Base-by-base conservation (phyloP, 176 grass and related monocot species). In the Cymbopogon citratus region DNA sequence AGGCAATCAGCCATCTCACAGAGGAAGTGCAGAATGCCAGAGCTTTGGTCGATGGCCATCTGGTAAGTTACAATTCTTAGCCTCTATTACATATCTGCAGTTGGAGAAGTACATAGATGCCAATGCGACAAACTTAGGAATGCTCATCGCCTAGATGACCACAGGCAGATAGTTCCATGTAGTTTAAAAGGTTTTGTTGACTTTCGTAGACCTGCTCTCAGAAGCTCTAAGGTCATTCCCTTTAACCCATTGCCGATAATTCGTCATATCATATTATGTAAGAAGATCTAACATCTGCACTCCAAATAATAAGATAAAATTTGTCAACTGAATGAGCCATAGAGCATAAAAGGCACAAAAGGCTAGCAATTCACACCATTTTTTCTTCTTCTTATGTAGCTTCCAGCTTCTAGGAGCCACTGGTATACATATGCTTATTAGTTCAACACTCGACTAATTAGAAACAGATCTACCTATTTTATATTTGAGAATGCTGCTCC, bases 1-100 rank as follows among this genome's bases (percentile, higher is more conserved):
- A 86, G 85, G 92, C 84, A 82, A 93, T 95, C 61, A 81, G 70
- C 88, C 36, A 93, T 79, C 83, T 94, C 88, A 82, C 79, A 18
- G 89, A 93, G 76, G 89, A 94, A 87, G 80, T 98, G 54, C 92
- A 90, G 84, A 89, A 74, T 88, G 81, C 92, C 33, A 91, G 84
- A 88, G 84, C 88, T 88, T 87, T 95, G 71, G 79, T 98, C 64
- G 73, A 95, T 83, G 90, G 90, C 76, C 44, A 83, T 81, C 29
- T 98, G 75, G 95, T 95, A 89, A 52, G 43, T 36, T 67, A 72
- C 13, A 69, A 74, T 38, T 63, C 51, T 71, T 64, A 29, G 23
- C 63, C 57, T 48, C 65, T 75, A 23, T 49, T 74, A 66, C 38
- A 46, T 12, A 46, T 46, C 0, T 46, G 44, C 44, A 61, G 46